Percentiles rank a stretch among this genome's conserved stretches.
Evolutionary conservation across 768 basidiomycete genomes (phyloP).

Genomic region (Inosperma sp.): DNA sequence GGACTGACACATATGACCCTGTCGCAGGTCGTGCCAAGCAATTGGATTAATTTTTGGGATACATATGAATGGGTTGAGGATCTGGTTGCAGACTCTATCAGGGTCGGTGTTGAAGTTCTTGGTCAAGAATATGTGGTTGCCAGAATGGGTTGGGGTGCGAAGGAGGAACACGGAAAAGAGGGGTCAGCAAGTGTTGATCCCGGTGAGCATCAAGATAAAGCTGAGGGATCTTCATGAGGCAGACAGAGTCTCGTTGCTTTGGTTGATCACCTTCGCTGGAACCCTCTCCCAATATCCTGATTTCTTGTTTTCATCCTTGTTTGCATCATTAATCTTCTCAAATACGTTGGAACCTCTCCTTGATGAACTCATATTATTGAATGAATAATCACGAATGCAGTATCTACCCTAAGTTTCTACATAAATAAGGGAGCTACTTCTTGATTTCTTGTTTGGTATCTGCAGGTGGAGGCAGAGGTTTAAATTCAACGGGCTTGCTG

Average conservation of each 20-base stretch:
- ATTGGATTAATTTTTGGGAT: constrained; percentile 90
- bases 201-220: constrained; percentile 25
- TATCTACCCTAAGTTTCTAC: constrained; percentile 9
- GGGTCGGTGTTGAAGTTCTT: constrained; percentile 82
- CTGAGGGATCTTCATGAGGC: constrained; percentile 24
- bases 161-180: constrained; percentile 22
- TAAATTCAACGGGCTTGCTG: constrained; percentile 64
- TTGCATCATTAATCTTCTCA: too few species aligned
- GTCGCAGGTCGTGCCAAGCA: constrained; percentile 77
- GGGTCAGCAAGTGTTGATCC: constrained; percentile 16
- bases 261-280: background rate
- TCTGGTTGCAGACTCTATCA: constrained; percentile 78
- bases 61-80: constrained; percentile 97
- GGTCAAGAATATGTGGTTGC: constrained; percentile 88
- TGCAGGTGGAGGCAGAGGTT: constrained; percentile 68
- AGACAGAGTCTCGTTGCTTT: background rate
- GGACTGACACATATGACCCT: constrained; percentile 69
- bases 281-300: too few species aligned
- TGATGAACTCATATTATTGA: too few species aligned
- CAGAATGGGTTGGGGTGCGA: constrained; percentile 76
- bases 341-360: too few species aligned
- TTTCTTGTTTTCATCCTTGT: too few species aligned
- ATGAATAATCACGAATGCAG: too few species aligned
- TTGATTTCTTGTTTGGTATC: too few species aligned
- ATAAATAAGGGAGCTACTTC: constrained; percentile 46